Percentiles rank a stretch among this genome's conserved stretches.
These are phyloP conservation scores for Pichia sp. DNA, from an alignment of 1,139 yeast genomes.

Conservation along the genomic window DNA sequence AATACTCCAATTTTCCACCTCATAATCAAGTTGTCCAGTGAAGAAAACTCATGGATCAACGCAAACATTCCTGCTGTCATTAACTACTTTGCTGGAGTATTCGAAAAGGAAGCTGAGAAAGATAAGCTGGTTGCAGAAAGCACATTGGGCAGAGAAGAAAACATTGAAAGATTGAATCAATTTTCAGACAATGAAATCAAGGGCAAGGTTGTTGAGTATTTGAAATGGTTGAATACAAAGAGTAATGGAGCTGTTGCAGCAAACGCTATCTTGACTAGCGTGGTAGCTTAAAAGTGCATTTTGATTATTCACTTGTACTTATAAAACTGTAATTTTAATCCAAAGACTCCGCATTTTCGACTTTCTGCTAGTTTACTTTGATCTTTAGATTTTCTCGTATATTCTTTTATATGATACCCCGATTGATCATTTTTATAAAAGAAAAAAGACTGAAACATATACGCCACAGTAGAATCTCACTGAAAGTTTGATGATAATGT, in stretches of 20 bases:
- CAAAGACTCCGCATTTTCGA: slow-evolving; percentile 1
- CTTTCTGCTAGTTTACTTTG: neutral
- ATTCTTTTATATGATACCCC: neutral
- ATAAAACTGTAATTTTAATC: neutral
- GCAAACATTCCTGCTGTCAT: slow-evolving; percentile 61
- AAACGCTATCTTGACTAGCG: slow-evolving; percentile 50
- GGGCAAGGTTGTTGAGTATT: slow-evolving; percentile 57
- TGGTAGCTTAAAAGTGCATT: slow-evolving; percentile 38
- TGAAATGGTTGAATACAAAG: slow-evolving; percentile 67
- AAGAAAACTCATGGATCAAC: slow-evolving; percentile 53
- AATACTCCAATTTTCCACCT: slow-evolving; percentile 85
- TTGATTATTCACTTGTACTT: neutral
- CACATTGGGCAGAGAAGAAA: slow-evolving; percentile 80
- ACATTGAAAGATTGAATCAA: slow-evolving; percentile 72
- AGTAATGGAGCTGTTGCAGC: slow-evolving; percentile 58
- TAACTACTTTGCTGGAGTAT: slow-evolving; percentile 64
- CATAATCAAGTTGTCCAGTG: slow-evolving; percentile 50
- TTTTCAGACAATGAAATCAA: slow-evolving; percentile 67
- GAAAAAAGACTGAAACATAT: neutral
- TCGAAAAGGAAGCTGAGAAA: slow-evolving; percentile 69
- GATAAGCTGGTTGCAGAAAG: slow-evolving; percentile 64
- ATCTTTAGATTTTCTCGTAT: neutral
- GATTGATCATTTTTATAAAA: neutral
- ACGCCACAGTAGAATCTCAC: too few species aligned
- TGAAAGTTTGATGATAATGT: too few species aligned